These are phyloP conservation scores for Chalciporus sphaerocephalus DNA, from an alignment of 768 basidiomycete genomes.

Conservation along the genomic window DNA sequence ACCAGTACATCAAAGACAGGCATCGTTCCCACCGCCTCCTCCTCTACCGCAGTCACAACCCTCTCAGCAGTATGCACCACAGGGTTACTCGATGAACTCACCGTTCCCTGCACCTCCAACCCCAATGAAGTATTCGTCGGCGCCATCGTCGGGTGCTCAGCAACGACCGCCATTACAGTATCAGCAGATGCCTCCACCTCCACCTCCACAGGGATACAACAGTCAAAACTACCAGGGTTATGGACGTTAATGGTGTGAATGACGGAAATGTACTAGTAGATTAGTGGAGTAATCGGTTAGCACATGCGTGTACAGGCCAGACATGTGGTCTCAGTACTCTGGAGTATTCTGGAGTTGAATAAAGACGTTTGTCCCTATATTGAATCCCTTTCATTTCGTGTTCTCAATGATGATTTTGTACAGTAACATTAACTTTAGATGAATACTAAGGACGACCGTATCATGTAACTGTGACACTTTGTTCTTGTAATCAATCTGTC, in stretches of 20 bases:
- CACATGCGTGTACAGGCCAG: no score
- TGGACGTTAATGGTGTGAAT: conserved; percentile 16
- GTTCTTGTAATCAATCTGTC: no score
- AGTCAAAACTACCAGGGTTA: conserved; percentile 31
- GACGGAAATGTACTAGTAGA: not conserved
- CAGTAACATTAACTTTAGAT: no score
- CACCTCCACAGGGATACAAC: conserved; percentile 30
- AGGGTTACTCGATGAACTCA: conserved; percentile 13
- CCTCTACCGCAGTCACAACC: conserved; percentile 20
- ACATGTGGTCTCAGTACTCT: no score
- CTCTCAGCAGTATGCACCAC: conserved; percentile 17
- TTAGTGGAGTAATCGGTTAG: no score
- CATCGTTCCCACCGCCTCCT: conserved; percentile 17
- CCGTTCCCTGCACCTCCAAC: conserved; percentile 28
- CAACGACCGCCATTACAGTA: conserved; percentile 24
- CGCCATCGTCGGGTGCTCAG: conserved; percentile 8
- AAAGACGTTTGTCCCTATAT: no score
- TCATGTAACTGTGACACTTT: no score
- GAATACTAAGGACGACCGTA: no score
- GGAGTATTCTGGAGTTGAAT: no score
- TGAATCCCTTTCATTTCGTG: no score
- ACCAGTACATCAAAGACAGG: conserved; percentile 23
- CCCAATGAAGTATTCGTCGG: conserved; percentile 23
- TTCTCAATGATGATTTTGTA: no score
- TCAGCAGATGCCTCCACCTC: conserved; percentile 22